Conservation (phyloP, 129 eudicot genomes). For the Gnaphalium uliginosum region DNA sequence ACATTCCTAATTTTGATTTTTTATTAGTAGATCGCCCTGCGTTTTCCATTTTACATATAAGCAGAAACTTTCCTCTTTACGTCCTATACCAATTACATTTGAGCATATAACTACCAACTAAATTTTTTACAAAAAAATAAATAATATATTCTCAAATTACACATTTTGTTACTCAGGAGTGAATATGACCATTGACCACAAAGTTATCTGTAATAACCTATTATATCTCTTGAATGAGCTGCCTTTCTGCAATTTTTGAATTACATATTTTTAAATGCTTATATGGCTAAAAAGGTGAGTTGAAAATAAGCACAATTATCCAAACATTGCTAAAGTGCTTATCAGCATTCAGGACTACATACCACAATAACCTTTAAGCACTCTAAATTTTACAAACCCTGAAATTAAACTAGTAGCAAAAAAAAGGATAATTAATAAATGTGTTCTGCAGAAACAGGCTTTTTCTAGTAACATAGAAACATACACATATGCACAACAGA, state of each 20-base stretch:
- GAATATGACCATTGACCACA: constrained; percentile 16
- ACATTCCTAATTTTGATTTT: no score
- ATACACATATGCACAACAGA: constrained; percentile 1
- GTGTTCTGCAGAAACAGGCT: background rate
- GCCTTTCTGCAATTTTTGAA: no score
- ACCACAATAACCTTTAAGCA: background rate
- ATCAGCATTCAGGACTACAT: no score
- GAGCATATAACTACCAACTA: no score
- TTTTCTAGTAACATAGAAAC: background rate
- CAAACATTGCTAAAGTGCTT: no score
- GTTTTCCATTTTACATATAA: background rate
- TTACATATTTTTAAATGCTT: no score
- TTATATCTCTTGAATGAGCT: no score
- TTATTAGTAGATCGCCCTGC: background rate
- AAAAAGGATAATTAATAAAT: no score
- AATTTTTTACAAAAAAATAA: background rate
- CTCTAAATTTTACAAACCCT: background rate
- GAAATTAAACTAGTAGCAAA: background rate
- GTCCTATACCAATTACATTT: no score
- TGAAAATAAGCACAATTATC: no score
- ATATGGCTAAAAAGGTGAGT: no score
- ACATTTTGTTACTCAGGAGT: constrained; percentile 9
- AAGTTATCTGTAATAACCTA: background rate
- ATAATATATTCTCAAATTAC: background rate
- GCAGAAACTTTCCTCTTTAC: background rate